Evolutionary conservation across 1,284 basidiomycete species (phyloP).

Genomic region (Cutaneotrichosporon sp.): DNA sequence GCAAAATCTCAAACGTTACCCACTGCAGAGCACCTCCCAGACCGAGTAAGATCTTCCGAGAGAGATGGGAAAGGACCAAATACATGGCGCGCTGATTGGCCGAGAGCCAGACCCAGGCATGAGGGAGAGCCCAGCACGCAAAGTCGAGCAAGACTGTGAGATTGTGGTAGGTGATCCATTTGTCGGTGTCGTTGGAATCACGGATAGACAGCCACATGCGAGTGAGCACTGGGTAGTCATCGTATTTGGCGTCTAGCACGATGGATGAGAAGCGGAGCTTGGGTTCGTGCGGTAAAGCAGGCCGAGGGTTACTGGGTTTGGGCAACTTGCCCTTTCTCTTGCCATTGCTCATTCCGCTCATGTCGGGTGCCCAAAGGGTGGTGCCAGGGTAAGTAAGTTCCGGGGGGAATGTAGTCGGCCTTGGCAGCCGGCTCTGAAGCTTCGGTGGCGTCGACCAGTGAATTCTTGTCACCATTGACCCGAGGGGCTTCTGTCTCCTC

Average conservation of each 20-base stretch:
- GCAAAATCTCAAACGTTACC: neutral
- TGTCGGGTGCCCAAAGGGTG: neutral
- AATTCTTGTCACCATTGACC: too few species aligned
- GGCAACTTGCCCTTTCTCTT: neutral
- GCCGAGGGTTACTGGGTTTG: neutral
- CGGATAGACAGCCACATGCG: conserved; percentile 55
- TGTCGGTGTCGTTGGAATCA: neutral
- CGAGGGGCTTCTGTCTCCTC: too few species aligned
- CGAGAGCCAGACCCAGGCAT: neutral
- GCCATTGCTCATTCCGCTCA: neutral
- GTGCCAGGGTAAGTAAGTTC: neutral
- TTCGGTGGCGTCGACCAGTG: too few species aligned
- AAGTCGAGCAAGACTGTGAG: neutral
- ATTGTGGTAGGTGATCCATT: neutral
- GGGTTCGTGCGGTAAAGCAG: neutral
- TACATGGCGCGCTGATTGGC: neutral
- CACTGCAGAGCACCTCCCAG: neutral
- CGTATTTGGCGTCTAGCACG: conserved; percentile 46
- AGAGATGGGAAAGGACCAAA: neutral
- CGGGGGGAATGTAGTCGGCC: neutral
- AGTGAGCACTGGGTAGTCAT: conserved; percentile 81
- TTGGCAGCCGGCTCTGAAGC: neutral
- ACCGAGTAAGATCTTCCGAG: neutral
- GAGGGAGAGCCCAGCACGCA: neutral
- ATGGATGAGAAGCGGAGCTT: neutral